Base-by-base conservation (phyloP, 208 protist genomes). In the Leishmania mexicana region DNA sequence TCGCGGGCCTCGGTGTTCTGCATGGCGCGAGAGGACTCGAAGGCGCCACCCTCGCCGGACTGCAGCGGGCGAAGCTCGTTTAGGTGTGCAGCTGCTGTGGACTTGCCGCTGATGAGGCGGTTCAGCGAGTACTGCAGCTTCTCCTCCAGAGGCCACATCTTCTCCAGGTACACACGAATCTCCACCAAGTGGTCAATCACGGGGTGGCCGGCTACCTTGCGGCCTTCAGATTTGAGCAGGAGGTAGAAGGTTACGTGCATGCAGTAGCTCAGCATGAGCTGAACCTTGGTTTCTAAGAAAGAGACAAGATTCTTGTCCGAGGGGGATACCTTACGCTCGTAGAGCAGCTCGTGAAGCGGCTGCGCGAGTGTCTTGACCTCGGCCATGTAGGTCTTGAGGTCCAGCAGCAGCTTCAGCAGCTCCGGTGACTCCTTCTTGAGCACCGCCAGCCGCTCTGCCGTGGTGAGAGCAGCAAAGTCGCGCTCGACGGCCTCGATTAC, bases 111-210 rank as follows among this genome's bases (percentile, higher is more conserved):
- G 68, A 99, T 88, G 24, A 99, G 88, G 76, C 97, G 97, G 83
- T 99, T 98, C 64, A 99, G 86, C 68, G 98, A 97, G 87, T 99
- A 99, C 88, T 99, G 97, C 72, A 99, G 89, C 87, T 99, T 99
- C 86, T 98, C 91, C 85, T 99, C 98, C 28, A 99, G 85, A 40
- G 97, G 96, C 88, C 96, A 96, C 78, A 99, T 95, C 90, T 99
- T 99, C 82, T 99, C 96, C 68, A 99, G 79, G 78, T 98, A 98
- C 8, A 97, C 93, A 75, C 97, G 96, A 54, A 98, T 95, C 80
- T 97, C 93, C 3, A 99, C 96, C 8, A 99, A 89, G 86, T 95
- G 95, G 81, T 97, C 92, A 70, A 99, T 92, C n/a, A 99, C 97
- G 47, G 97, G 96, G 81, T 99, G 97, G 31, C 95, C 96, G 10